Base-by-base conservation (phyloP, 75 land plant genomes). In the Pseudotsuga menziesii region DNA sequence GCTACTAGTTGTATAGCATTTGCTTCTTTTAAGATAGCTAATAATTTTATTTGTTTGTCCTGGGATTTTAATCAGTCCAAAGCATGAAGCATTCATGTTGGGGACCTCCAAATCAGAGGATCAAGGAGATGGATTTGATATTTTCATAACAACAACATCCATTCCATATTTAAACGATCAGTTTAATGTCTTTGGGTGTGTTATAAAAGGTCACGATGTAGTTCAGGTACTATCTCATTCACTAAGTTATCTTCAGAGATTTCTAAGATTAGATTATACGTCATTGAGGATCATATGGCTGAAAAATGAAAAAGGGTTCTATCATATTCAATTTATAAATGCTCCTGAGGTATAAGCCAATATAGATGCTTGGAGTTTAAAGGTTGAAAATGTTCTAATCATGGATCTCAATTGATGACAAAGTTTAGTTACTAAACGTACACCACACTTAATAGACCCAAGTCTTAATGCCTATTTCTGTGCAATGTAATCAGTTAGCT, bases 71-170 rank as follows among this genome's bases (percentile, higher is more conserved):
- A n/a, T n/a, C n/a, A n/a, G n/a, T n/a, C n/a, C n/a, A n/a, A n/a
- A n/a, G n/a, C n/a, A n/a, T n/a, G n/a, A n/a, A n/a, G n/a, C n/a
- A n/a, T n/a, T n/a, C n/a, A 94, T 95, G 93, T 80, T 97, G 32
- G 98, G 98, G 62, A 97, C 97, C 63, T 84, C 93, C 16, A 97
- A 91, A 78, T 39, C 61, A 44, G 86, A 76, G 23, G 84, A 59
- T 13, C 85, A 89, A 72, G 76, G 75, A 59, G 82, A 83, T 77
- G 82, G 82, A 57, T 97, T 95, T 82, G 90, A 94, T 70, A 81
- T 97, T 29, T 94, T 87, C 44, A 97, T 97, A 48, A 97, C 99
- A 16, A 97, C 99, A 12, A 89, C 94, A 58, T 95, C 93, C 15
- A 91, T 93, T 23, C 95, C 95, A 44, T 93, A 97, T 84, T 76